Evolutionary conservation across 768 basidiomycete species (phyloP), one percentile per base, ranked within the genome.

Genomic region (Suillus plorans): DNA sequence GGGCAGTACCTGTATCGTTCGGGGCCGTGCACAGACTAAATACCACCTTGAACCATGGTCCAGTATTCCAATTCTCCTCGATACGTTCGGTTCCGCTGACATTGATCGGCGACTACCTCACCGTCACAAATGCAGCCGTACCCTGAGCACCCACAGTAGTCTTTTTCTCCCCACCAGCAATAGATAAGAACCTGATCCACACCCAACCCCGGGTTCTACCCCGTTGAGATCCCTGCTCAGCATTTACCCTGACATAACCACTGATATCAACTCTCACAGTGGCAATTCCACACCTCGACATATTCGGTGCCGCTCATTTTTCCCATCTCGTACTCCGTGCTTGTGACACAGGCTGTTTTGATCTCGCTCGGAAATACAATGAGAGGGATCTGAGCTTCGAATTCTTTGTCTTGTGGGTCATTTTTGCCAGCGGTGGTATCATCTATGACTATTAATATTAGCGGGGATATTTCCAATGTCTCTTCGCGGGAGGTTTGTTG

Each of bases 291-390:
- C 9, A 20, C 58, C 39, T 59, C 58, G 16, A 59, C 2, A 13
- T 6, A 16, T 3, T 59, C 25, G 25, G 41, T 42, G 41, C 41
- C 41, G 41, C 25, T 20, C 6, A 16, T 5, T 28, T 56, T 39
- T 37, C 56, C 25, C 14, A 41, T 18, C 39, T 28, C 28, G 5
- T 34, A 0, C 18, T 5, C 20, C 18, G 39, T 59, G 39, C 18
- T 25, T 18, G 57, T 13, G 31, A 31, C 31, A 31, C 20, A 59
- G 58, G 58, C 58, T 59, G 58, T 59, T 37, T 42, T 59, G 58
- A 59, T 59, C 58, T 59, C 3, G 58, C 58, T 41, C 57, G 41
- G 58, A 59, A 42, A 59, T 59, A 41, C 18, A 25, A 41, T 18
- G 39, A 25, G 5, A 22, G 22, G 8, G 4, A 4, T 36, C 8